Base-by-base conservation (phyloP, 805 yeast species). In the Blastobotrys parvus region DNA sequence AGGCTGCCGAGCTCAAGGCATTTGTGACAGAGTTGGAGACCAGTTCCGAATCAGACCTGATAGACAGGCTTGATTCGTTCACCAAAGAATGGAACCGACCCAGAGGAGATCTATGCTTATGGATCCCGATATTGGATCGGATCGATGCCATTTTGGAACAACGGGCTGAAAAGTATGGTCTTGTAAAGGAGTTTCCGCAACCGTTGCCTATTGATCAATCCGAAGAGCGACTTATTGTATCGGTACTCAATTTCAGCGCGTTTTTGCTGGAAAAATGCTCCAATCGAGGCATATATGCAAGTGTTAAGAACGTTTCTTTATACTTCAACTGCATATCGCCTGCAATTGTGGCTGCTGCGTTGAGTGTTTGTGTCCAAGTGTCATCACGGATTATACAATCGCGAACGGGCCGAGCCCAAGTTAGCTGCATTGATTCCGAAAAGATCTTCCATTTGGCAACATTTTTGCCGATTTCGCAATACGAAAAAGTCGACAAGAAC, bases 91-190 rank as follows among this genome's bases (percentile, higher is more conserved):
- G 87, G 87, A 72, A 72, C 23, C 64, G 79, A 19, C 80, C 86
- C 6, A 68, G 77, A 47, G 84, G 82, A 30, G 82, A 85, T 52
- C 61, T 90, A 27, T 72, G 72, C 47, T 80, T 79, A 46, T 89
- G 95, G 92, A 74, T 84, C 22, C 73, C 81, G 0, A 77, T 85
- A 1, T 66, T 90, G 52, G 82, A 87, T 59, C 69, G 80, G 52
- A 77, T 89, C 55, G 96, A 89, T 57, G 71, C 67, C 10, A 70
- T 85, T 4, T 64, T 85, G 42, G 82, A 78, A 41, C 52, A 55
- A 3, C 64, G 72, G 18, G 72, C 82, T 13, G 62, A 62, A 5
- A 75, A 75, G 47, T 82, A 85, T 54, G 67, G 64, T 7, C 49
- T 79, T 42, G 70, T 66, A 29, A 67, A 68, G 11, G 72, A 71